Evolutionary conservation across 352 stramenopile genomes (phyloP).

Genomic region (Pythium pyrilobum): DNA sequence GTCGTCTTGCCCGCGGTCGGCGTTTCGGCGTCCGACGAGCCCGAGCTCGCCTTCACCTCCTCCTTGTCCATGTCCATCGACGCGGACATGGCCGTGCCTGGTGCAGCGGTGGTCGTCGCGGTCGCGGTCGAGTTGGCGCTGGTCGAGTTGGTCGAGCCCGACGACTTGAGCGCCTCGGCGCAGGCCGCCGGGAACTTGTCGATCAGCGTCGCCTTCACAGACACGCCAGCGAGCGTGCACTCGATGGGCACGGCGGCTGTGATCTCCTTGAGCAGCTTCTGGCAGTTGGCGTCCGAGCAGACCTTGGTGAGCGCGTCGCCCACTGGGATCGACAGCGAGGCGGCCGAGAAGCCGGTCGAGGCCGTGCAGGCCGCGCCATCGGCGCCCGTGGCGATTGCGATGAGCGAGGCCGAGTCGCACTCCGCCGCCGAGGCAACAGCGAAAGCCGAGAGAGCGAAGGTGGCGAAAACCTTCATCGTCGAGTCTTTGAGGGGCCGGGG

Average conservation of each 20-base stretch:
- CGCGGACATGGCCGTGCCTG: background rate
- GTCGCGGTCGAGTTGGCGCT: background rate
- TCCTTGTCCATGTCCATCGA: constrained; percentile 2
- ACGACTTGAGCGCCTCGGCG: background rate
- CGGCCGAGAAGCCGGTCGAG: constrained; percentile 3
- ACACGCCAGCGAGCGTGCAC: constrained; percentile 5
- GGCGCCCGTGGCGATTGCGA: background rate
- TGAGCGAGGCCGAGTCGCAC: constrained; percentile 1
- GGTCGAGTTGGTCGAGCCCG: too few relatives aligned
- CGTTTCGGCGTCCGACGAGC: background rate
- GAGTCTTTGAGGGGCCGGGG: too few relatives aligned
- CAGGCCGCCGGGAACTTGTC: constrained; percentile 16
- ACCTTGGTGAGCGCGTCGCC: constrained; percentile 16
- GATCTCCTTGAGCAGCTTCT: constrained; percentile 16
- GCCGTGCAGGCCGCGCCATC: constrained; percentile 6
- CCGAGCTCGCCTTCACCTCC: background rate
- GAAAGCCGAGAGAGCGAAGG: constrained; percentile 4
- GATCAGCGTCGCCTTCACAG: constrained; percentile 7
- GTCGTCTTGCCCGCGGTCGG: background rate
- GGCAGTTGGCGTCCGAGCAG: constrained; percentile 21
- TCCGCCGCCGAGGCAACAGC: constrained; percentile 9
- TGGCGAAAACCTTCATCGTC: constrained; percentile 15
- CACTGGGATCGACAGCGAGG: constrained; percentile 6
- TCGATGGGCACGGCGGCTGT: constrained; percentile 7
- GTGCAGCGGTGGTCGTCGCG: background rate